Conservation (phyloP, 139 green algal genomes). For the Klebsormidium nitens region DNA sequence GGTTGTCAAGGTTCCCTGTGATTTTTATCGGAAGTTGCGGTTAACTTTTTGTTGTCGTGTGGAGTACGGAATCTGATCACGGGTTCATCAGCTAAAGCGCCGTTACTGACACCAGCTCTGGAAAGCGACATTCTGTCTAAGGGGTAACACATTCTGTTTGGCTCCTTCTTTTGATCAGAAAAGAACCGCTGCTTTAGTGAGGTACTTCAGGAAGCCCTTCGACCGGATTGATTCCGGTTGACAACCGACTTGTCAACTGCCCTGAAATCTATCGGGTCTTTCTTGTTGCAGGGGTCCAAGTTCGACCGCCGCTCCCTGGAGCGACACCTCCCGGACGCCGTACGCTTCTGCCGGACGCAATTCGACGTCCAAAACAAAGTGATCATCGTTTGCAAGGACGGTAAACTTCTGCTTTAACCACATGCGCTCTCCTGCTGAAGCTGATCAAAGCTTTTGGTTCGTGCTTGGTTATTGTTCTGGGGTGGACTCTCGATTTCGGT, state of each 20-base stretch:
- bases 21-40: too few relatives aligned
- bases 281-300: slow-evolving; percentile 14
- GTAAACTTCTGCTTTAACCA: neutral
- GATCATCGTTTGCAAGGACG: slow-evolving; percentile 8
- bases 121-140: too few relatives aligned
- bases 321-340: slow-evolving; percentile 4
- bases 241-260: too few relatives aligned
- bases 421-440: neutral
- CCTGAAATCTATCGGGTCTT: too few relatives aligned
- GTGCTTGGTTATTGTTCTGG: neutral
- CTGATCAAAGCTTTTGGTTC: neutral
- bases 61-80: too few relatives aligned
- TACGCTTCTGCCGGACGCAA: slow-evolving; percentile 4
- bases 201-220: neutral
- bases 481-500: too few relatives aligned
- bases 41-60: too few relatives aligned
- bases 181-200: neutral
- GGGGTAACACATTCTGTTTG: too few relatives aligned
- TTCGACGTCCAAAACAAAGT: neutral
- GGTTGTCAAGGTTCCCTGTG: too few relatives aligned
- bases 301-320: slow-evolving; percentile 8
- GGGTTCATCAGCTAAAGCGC: too few relatives aligned
- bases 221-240: neutral
- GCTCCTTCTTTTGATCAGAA: too few relatives aligned
- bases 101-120: too few relatives aligned